Percentiles rank a stretch among this genome's conserved stretches.
These are phyloP conservation scores for Torulaspora franciscae DNA, from an alignment of 805 yeast species.

Conservation along the genomic window DNA sequence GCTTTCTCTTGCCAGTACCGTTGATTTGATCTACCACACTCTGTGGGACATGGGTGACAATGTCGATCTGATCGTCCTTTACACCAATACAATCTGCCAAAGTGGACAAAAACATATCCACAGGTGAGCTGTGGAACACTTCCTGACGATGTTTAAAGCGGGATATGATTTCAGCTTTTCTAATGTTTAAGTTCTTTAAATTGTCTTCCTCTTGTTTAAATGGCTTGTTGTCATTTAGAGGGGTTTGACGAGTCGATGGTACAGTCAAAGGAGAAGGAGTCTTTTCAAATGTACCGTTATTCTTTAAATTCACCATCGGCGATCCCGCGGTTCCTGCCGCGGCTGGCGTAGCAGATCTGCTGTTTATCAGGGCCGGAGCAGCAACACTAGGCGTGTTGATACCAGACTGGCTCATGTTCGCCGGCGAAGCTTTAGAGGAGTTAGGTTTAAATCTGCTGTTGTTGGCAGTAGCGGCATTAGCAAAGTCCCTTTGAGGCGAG, in stretches of 20 bases:
- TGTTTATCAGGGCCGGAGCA: constrained; percentile 11
- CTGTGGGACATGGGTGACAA: constrained; percentile 25
- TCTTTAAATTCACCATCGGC: constrained; percentile 10
- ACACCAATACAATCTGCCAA: constrained; percentile 33
- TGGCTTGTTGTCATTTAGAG: constrained; percentile 22
- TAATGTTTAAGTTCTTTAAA: constrained; percentile 27
- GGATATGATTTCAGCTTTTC: constrained; percentile 33
- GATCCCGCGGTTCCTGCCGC: constrained; percentile 15
- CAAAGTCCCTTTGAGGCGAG: constrained; percentile 17
- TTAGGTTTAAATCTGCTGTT: constrained; percentile 10
- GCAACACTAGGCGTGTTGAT: constrained; percentile 14
- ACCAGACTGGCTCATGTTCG: constrained; percentile 14
- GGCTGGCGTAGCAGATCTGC: constrained; percentile 25
- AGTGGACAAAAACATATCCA: constrained; percentile 33
- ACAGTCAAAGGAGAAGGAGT: constrained; percentile 23
- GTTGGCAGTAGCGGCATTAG: constrained; percentile 9
- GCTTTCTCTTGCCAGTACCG: constrained; percentile 34
- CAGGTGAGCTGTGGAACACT: constrained; percentile 27
- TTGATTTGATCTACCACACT: constrained; percentile 29
- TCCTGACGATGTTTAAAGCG: constrained; percentile 36
- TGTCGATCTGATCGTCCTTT: constrained; percentile 28
- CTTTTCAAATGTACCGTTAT: constrained; percentile 9
- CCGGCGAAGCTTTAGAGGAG: constrained; percentile 15
- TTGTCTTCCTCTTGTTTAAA: constrained; percentile 31
- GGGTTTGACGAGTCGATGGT: constrained; percentile 9